Conservation (phyloP, 1,284 basidiomycete species). For the Amylostereum chailletii region DNA sequence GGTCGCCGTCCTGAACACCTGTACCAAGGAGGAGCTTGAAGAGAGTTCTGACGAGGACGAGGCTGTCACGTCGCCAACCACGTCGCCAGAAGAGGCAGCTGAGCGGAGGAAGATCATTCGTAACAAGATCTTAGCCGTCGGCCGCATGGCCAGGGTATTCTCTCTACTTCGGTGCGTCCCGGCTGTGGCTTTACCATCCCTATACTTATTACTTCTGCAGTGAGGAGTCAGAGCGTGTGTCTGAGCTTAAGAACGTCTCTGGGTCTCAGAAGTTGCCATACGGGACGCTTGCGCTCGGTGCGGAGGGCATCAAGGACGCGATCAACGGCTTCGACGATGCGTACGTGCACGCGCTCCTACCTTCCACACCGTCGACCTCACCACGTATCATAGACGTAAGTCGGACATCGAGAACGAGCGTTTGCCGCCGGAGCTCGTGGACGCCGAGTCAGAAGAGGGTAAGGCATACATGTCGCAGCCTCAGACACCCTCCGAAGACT, state of each 20-base stretch:
- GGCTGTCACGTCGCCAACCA: constrained; percentile 26
- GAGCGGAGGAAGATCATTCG: constrained; percentile 85
- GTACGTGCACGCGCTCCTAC: constrained; percentile 39
- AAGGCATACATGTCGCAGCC: constrained; percentile 47
- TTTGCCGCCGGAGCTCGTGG: constrained; percentile 90
- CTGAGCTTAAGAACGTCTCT: constrained; percentile 89
- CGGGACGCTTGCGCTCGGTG: constrained; percentile 81
- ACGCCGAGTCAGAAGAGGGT: constrained; percentile 74
- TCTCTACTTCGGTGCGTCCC: constrained; percentile 78
- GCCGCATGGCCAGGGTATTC: constrained; percentile 94
- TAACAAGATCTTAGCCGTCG: constrained; percentile 98
- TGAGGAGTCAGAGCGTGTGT: constrained; percentile 97
- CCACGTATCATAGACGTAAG: constrained; percentile 57
- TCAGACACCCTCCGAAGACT: constrained; percentile 39
- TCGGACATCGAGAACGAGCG: constrained; percentile 99
- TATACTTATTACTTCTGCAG: constrained; percentile 28
- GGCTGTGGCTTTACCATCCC: constrained; percentile 1
- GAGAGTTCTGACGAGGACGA: constrained; percentile 69
- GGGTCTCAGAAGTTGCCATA: constrained; percentile 78
- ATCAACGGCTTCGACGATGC: constrained; percentile 95
- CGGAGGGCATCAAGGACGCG: constrained; percentile 93
- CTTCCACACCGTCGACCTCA: background rate
- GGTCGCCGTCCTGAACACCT: constrained; percentile 89
- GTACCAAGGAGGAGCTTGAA: constrained; percentile 90
- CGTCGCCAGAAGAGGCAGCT: constrained; percentile 40